Percentiles rank a stretch among this genome's conserved stretches.
These are phyloP conservation scores for Hysterium pulicare DNA, from an alignment of 2,329 filamentous ascomycete genomes.

Conservation along the genomic window DNA sequence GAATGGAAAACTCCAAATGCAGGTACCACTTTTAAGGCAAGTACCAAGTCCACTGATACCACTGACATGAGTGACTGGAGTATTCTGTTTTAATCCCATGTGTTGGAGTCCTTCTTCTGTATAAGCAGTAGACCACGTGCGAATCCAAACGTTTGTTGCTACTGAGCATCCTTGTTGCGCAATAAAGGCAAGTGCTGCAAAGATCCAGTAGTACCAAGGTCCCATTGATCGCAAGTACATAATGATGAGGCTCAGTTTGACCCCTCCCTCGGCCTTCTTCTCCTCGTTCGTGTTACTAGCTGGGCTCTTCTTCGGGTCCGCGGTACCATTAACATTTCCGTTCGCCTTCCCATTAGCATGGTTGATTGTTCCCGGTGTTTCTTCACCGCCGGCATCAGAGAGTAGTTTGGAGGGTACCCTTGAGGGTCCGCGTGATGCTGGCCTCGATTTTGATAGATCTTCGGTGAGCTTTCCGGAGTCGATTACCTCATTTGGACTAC, in stretches of 20 bases:
- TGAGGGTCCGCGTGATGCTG: slow-evolving; percentile 67
- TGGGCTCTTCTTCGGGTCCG: slow-evolving; percentile 44
- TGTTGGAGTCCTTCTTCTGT: slow-evolving; percentile 44
- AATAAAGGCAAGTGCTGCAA: slow-evolving; percentile 70
- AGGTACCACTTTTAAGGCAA: slow-evolving; percentile 50
- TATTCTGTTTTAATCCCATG: slow-evolving; percentile 30
- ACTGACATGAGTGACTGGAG: slow-evolving; percentile 42
- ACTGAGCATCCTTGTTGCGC: slow-evolving; percentile 82
- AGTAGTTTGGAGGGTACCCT: slow-evolving; percentile 72
- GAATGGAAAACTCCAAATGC: slow-evolving; percentile 45
- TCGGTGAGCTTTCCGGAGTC: slow-evolving; percentile 86
- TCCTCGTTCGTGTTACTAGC: slow-evolving; percentile 56
- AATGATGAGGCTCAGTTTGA: slow-evolving; percentile 81
- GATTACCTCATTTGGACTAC: slow-evolving; percentile 73
- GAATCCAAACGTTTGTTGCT: slow-evolving; percentile 90
- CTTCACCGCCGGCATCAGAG: slow-evolving; percentile 68
- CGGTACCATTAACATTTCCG: slow-evolving; percentile 42
- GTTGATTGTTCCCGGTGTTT: slow-evolving; percentile 27
- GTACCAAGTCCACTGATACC: slow-evolving; percentile 43
- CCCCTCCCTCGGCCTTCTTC: slow-evolving; percentile 76
- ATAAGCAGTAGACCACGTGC: slow-evolving; percentile 92
- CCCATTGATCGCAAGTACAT: slow-evolving; percentile 91
- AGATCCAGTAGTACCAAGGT: slow-evolving; percentile 91
- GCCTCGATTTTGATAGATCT: slow-evolving; percentile 72
- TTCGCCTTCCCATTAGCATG: slow-evolving; percentile 51